Base-by-base conservation (phyloP, 2,329 filamentous ascomycete species). In the Onygenales sp. region DNA sequence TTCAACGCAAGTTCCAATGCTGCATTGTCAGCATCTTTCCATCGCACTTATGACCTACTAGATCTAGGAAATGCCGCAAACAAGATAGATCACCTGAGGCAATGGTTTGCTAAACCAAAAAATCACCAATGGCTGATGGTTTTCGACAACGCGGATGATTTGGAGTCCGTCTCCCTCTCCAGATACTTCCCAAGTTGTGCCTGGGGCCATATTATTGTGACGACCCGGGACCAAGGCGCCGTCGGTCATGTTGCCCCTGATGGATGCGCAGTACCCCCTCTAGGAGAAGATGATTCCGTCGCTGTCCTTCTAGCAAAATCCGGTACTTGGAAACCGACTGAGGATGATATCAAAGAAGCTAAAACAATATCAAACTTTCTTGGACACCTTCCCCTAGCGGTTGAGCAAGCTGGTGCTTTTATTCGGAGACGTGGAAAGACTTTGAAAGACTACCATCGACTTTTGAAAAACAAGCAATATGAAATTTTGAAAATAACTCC, bases 61-160 rank as follows among this genome's bases (percentile, higher is more conserved):
- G 33, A 42, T 31, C 36, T 45, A 9, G 39, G 21, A 27, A 45
- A 36, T 10, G 17, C 50, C 36, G n/a, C 50, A 35, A 39, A 53
- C 31, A 48, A 49, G 43, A 36, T 53, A 17, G 42, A 42, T 13
- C 33, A 14, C 11, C 41, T 55, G 13, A 53, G 51, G 39, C 27
- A 54, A 39, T 58, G 55, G 53, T 45, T 58, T 17, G 38, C 51
- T 5, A 43, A 47, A 21, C 53, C 44, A 33, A 47, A 50, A 38
- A 55, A 55, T 31, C 38, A 31, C 11, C 55, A 58, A 31, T 63
- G 60, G 60, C 53, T 63, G 7, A 54, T 63, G 46, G 51, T 63
- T 31, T 54, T 61, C 46, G 60, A 63, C 47, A 58, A 58, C 43
- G 53, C 56, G 33, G 59, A 61, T 50, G 57, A 61, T 51, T 36